Base-by-base conservation (phyloP, 2,329 filamentous ascomycete species). In the Boeremia lycopersici region DNA sequence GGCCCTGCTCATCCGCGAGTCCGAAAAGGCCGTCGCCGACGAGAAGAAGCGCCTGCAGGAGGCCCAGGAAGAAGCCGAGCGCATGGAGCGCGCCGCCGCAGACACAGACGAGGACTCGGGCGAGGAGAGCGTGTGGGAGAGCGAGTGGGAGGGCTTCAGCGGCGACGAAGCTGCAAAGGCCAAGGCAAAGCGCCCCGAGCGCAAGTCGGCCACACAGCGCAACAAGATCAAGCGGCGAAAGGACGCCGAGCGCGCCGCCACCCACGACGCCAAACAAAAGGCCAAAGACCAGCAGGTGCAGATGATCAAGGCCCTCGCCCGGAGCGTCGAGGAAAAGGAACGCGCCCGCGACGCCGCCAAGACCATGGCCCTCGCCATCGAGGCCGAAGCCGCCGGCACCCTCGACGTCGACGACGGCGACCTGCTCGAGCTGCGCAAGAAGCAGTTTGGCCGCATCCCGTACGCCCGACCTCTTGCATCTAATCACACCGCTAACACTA, bases 101-200 rank as follows among this genome's bases (percentile, higher is more conserved):
- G 87, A 88, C 15, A 90, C 89, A 63, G 87, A 89, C 2, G 88
- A 87, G 0, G 87, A 90, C 68, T 58, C 85, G 86, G 91, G 95
- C 65, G 91, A 96, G 66, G 93, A 96, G 71, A 95, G 90, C 41
- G 92, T 90, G 12, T 97, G 92, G 91, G 93, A 96, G 78, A 96
- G 91, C 71, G 92, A 87, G 63, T 84, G 84, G 72, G 84, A 91
- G 51, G 85, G 83, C 9, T 78, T 81, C 56, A 80, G 77, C 56
- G 77, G 75, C 25, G 67, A 67, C 12, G 77, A 77, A 23, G 72
- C 73, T 13, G 19, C 19, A 23, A 88, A 90, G 58, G 77, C 86
- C 48, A 87, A 85, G 68, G 84, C 84, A 57, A 96, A 96, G 79
- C 82, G 88, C 56, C 89, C 90, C 2, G 84, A 90, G 75, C 84